Evolutionary conservation across 176 grass and related monocot genomes (phyloP).

Genomic region (Raddia guianensis): DNA sequence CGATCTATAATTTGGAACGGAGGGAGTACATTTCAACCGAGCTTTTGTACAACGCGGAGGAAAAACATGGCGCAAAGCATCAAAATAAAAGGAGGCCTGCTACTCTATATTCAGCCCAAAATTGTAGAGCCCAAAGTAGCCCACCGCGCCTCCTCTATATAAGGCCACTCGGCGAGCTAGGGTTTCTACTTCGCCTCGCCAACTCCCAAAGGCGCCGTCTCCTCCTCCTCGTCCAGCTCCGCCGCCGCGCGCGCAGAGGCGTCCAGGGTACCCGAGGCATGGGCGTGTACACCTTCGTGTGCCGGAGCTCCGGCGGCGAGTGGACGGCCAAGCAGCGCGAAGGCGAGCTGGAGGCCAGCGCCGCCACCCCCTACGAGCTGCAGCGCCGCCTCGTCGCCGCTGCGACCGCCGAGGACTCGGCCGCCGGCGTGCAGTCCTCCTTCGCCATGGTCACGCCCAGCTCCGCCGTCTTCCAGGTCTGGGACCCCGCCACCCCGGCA

Average conservation of each 20-base stretch:
- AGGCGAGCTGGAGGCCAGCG: slow-evolving; percentile 70
- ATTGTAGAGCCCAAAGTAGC: neutral
- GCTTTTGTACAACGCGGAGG: too few species aligned
- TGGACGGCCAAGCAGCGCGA: slow-evolving; percentile 90
- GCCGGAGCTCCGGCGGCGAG: slow-evolving; percentile 64
- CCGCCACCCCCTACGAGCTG: slow-evolving; percentile 62
- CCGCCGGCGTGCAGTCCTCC: slow-evolving; percentile 79
- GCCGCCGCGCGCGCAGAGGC: slow-evolving; percentile 22
- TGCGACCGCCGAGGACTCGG: slow-evolving; percentile 48
- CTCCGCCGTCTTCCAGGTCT: slow-evolving; percentile 91
- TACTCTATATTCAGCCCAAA: neutral
- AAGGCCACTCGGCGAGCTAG: slow-evolving; percentile 32
- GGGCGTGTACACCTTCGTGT: slow-evolving; percentile 98
- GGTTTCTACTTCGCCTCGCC: slow-evolving; percentile 34
- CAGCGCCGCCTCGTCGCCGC: slow-evolving; percentile 76
- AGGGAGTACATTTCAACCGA: too few species aligned
- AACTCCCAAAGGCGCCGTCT: neutral
- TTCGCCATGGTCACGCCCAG: slow-evolving; percentile 80
- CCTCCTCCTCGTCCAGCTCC: neutral
- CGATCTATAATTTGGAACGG: too few species aligned
- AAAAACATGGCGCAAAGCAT: too few species aligned
- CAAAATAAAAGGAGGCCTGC: neutral
- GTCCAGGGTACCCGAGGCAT: slow-evolving; percentile 43
- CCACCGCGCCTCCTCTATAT: slow-evolving; percentile 21
- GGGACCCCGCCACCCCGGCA: neutral